These are phyloP conservation scores for Berberis thunbergii DNA, from an alignment of 164 flowering plant genomes.

Conservation along the genomic window DNA sequence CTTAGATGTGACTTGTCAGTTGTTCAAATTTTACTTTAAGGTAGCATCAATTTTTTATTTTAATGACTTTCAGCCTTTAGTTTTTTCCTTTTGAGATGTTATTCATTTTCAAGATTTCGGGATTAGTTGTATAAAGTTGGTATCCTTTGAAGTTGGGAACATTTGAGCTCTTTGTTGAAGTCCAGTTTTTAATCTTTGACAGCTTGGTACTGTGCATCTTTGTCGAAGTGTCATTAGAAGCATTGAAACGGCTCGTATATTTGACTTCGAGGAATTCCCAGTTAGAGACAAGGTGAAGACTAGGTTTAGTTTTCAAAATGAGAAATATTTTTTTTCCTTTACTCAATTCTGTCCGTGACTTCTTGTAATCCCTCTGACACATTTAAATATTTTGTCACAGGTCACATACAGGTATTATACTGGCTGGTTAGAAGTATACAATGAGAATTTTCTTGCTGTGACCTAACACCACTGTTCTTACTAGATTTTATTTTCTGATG, in stretches of 20 bases:
- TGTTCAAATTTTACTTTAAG: constrained; percentile 95
- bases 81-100: not conserved
- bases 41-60: constrained; percentile 23
- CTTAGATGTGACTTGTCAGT: constrained; percentile 90
- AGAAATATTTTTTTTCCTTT: not conserved
- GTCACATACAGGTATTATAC: constrained; percentile 99
- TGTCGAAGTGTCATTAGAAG: constrained; percentile 98
- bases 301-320: not conserved
- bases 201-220: constrained; percentile 95
- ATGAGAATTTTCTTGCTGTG: constrained; percentile 90
- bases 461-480: not conserved
- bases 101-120: not conserved
- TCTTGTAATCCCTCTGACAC: not conserved
- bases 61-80: not conserved
- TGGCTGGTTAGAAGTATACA: constrained; percentile 94
- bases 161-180: not conserved
- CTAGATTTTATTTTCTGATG: not conserved
- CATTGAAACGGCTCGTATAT: constrained; percentile 93
- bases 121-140: not conserved
- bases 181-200: constrained; percentile 19
- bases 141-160: not conserved
- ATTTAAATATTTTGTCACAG: constrained; percentile 23
- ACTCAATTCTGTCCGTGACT: not conserved
- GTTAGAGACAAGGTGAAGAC: constrained; percentile 71
- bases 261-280: constrained; percentile 98